Conservation (phyloP, 495 filamentous ascomycete genomes). For the Pseudevernia furfuracea region DNA sequence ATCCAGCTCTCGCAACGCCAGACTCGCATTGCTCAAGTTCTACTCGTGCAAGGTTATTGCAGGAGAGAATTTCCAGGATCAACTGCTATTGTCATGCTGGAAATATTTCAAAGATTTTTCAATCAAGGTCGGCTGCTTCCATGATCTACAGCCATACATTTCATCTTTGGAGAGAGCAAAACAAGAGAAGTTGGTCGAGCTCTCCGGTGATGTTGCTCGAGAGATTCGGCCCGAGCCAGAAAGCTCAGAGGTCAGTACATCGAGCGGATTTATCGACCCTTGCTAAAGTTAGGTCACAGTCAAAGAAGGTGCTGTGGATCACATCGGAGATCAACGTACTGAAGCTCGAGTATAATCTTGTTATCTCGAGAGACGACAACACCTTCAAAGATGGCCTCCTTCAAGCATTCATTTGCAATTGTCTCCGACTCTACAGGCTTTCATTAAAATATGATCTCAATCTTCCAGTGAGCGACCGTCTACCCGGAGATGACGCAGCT, state of each 20-base stretch:
- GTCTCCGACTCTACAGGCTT: slow-evolving; percentile 40
- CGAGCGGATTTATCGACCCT: neutral
- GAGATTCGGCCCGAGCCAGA: neutral
- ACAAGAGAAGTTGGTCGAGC: slow-evolving; percentile 33
- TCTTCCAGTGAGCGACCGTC: slow-evolving; percentile 45
- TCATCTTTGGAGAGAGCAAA: slow-evolving; percentile 34
- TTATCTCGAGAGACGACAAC: slow-evolving; percentile 35
- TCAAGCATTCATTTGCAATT: slow-evolving; percentile 41
- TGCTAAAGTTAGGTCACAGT: slow-evolving; percentile 25
- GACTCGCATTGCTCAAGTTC: slow-evolving; percentile 31
- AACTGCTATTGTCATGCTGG: slow-evolving; percentile 38
- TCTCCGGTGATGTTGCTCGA: slow-evolving; percentile 5
- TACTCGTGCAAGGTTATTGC: slow-evolving; percentile 7
- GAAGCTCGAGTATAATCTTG: slow-evolving; percentile 51
- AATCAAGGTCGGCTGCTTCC: slow-evolving; percentile 47
- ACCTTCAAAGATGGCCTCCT: slow-evolving; percentile 29
- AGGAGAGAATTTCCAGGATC: slow-evolving; percentile 19
- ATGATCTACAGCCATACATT: slow-evolving; percentile 44
- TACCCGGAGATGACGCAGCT: slow-evolving; percentile 50
- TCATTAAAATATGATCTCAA: slow-evolving; percentile 27
- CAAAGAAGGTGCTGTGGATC: slow-evolving; percentile 25
- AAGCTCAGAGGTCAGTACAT: slow-evolving; percentile 6
- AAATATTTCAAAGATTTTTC: slow-evolving; percentile 45
- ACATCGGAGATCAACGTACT: slow-evolving; percentile 46
- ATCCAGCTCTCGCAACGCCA: slow-evolving; percentile 43